Conservation (phyloP, 371 early-diverging fungal genomes). For the Mucor velutinosus region DNA sequence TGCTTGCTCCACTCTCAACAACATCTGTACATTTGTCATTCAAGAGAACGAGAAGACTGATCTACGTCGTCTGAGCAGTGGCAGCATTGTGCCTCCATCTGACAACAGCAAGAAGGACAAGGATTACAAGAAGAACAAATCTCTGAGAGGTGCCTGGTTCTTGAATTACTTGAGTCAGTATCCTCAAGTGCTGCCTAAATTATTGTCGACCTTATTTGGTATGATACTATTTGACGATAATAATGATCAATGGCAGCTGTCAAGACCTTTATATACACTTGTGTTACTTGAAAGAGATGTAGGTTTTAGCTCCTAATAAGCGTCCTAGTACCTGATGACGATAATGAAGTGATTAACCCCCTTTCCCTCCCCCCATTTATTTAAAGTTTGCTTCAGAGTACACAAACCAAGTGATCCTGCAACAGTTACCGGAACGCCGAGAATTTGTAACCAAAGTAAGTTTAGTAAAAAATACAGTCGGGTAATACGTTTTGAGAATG, state of each 20-base stretch:
- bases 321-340: not conserved
- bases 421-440: constrained; percentile 72
- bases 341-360: not conserved
- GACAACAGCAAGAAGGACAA: not conserved
- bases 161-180: constrained; percentile 50
- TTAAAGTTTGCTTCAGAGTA: constrained; percentile 67
- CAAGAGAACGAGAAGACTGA: constrained; percentile 53
- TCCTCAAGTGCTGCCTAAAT: constrained; percentile 55
- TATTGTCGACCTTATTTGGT: constrained; percentile 67
- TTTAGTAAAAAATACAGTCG: constrained; percentile 2
- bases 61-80: constrained; percentile 6
- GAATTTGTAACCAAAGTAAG: constrained; percentile 63
- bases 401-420: constrained; percentile 63
- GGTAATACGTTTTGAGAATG: constrained; percentile 2
- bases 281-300: constrained; percentile 74
- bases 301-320: constrained; percentile 13
- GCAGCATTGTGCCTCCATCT: not conserved
- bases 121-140: not conserved
- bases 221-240: constrained; percentile 78
- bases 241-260: constrained; percentile 80
- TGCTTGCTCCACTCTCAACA: constrained; percentile 72
- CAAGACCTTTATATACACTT: constrained; percentile 78
- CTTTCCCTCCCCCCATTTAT: not conserved
- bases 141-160: constrained; percentile 33
- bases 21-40: constrained; percentile 68